Conservation (phyloP, 352 stramenopile genomes). For the Elongisporangium prolatum region DNA sequence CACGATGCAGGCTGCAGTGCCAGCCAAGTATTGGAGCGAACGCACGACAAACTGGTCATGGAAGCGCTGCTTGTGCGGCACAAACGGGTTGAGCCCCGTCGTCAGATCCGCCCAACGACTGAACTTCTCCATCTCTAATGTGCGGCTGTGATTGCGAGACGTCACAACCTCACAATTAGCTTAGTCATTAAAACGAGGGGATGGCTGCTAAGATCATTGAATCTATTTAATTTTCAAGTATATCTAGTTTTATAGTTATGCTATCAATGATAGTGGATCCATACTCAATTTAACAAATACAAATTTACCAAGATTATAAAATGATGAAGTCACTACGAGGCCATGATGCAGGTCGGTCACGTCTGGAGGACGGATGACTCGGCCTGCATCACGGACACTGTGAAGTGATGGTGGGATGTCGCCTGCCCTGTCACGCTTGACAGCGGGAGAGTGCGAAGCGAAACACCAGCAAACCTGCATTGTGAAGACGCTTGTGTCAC, state of each 20-base stretch:
- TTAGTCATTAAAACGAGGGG: neutral
- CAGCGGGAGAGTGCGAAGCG: neutral
- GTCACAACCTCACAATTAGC: neutral
- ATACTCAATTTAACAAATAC: too few species aligned
- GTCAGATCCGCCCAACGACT: slow-evolving; percentile 80
- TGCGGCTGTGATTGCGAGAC: neutral
- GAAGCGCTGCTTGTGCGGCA: slow-evolving; percentile 64
- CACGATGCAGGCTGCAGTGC: slow-evolving; percentile 40
- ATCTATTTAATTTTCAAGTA: neutral
- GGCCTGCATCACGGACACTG: neutral
- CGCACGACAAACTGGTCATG: slow-evolving; percentile 32
- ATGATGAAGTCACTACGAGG: too few species aligned
- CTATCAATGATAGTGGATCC: too few species aligned
- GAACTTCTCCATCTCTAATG: slow-evolving; percentile 75
- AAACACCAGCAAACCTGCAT: neutral
- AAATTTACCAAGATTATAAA: too few species aligned
- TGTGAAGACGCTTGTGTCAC: neutral
- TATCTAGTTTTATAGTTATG: too few species aligned
- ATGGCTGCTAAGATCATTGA: too few species aligned
- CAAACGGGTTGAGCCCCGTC: slow-evolving; percentile 86
- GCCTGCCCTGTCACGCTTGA: neutral
- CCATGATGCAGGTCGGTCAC: neutral
- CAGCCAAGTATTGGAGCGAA: slow-evolving; percentile 34
- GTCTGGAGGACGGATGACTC: neutral
- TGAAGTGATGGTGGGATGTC: neutral